Percentiles rank a stretch among this genome's conserved stretches.
These are phyloP conservation scores for Xylaria sp. DNA, from an alignment of 2,329 filamentous ascomycete genomes.

Conservation along the genomic window DNA sequence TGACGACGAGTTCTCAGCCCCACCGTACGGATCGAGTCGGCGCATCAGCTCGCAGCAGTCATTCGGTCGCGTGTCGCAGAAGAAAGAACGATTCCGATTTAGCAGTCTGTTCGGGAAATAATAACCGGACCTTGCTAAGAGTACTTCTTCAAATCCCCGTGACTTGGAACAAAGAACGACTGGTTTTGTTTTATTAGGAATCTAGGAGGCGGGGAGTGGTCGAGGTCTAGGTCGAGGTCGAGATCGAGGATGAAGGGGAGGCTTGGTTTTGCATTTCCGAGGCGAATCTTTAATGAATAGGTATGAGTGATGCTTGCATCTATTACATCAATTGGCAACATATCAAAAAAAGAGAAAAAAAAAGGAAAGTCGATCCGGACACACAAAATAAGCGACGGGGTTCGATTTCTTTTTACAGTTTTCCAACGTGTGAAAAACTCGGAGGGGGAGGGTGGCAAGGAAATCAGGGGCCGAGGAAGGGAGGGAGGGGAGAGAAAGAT, in stretches of 20 bases:
- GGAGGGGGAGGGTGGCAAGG: background rate
- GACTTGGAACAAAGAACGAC: too few species aligned
- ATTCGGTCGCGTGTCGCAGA: slow-evolving; percentile 29
- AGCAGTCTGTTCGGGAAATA: slow-evolving; percentile 21
- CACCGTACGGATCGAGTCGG: slow-evolving; percentile 23
- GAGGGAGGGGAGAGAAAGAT: background rate
- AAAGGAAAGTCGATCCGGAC: too few species aligned
- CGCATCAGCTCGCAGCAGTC: slow-evolving; percentile 32
- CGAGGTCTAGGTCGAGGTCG: background rate
- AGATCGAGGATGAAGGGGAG: background rate
- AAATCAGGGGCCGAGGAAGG: background rate
- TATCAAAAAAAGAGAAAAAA: too few species aligned
- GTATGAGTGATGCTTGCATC: background rate
- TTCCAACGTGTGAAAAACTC: background rate
- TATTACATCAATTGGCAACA: background rate
- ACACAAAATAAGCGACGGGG: too few species aligned
- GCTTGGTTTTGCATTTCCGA: background rate
- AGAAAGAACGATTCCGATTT: slow-evolving; percentile 31
- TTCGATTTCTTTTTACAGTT: too few species aligned
- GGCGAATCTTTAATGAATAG: background rate
- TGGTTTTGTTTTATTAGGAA: background rate
- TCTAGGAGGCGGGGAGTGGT: background rate
- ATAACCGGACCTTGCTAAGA: background rate
- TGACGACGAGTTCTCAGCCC: slow-evolving; percentile 24
- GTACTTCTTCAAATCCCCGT: too few species aligned